Base-by-base conservation (phyloP, 2,329 filamentous ascomycete genomes). In the Aspergillus uvarum region DNA sequence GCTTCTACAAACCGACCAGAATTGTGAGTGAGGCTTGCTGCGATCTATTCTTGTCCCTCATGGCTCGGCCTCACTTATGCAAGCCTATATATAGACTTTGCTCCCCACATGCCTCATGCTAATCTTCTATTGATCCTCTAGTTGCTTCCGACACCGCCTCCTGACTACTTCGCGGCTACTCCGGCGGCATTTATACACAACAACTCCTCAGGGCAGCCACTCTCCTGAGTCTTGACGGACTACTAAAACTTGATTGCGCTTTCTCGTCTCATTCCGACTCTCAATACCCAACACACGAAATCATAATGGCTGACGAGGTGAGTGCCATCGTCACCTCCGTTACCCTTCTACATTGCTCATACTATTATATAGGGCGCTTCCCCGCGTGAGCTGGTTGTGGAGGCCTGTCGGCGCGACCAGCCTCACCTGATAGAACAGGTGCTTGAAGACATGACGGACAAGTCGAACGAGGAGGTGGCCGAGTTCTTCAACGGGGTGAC, bases 321-420 rank as follows among this genome's bases (percentile, higher is more conserved):
- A 65, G 70, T 63, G 29, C n/a, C 29, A 7, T 14, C 26, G 7
- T 44, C 29, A 16, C 32, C 31, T n/a, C 19, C 8, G 6, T 22
- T 8, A 19, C 24, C 31, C 19, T 26, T 31, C 24, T 10, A 7
- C 21, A 42, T 32, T 19, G 8, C 59, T 29, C 19, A 51, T 63
- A 58, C 63, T 50, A 42, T 48, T 31, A 51, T 51, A 6, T 70
- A 96, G 89, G 95, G 94, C 74, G 94, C 94, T 68, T 91, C 91
- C 61, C 86, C 88, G 51, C 84, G 88, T 76, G 94, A 98, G 81
- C 85, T 91, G 71, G 85, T 98, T 69, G 87, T 98, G 78, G 94
- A 96, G 81, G 91, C 95, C 70, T 96, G 91, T 80, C 91, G 94
- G 63, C 87, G 92, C 72, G 94, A 98, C 83, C 97, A 98, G 79